Conservation (phyloP, 129 eudicot genomes). For the Glebionis coronaria region DNA sequence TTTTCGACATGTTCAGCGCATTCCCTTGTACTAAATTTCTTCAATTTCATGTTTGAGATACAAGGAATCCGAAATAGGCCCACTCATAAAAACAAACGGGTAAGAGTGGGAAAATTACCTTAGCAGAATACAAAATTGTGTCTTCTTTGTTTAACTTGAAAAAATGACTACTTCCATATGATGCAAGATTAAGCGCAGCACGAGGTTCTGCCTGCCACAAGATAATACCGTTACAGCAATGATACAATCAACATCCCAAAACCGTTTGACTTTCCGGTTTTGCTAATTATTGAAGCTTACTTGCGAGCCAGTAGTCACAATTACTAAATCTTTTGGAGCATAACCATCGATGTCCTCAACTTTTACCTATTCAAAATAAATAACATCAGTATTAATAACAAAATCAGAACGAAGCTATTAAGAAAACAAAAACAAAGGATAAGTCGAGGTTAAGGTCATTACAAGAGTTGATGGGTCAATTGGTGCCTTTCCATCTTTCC, state of each 20-base stretch:
- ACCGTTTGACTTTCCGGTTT: slow-evolving; percentile 4
- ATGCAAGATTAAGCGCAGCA: slow-evolving; percentile 97
- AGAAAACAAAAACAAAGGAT: not conserved
- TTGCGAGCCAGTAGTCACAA: slow-evolving; percentile 96
- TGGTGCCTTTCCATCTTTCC: slow-evolving; percentile 99
- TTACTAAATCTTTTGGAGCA: slow-evolving; percentile 91
- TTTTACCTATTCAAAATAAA: slow-evolving; percentile 55
- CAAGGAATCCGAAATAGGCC: not conserved
- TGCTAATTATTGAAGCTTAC: slow-evolving; percentile 45
- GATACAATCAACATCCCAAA: not conserved
- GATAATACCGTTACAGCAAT: slow-evolving; percentile 26
- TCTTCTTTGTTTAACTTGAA: slow-evolving; percentile 94
- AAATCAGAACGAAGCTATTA: not conserved
- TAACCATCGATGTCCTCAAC: slow-evolving; percentile 95
- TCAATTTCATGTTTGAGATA: not conserved
- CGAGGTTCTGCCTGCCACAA: slow-evolving; percentile 99
- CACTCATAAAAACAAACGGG: not conserved
- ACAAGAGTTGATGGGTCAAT: slow-evolving; percentile 98
- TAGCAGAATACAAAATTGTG: slow-evolving; percentile 88
- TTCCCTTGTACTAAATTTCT: not conserved
- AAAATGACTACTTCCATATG: slow-evolving; percentile 95
- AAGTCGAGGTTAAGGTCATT: slow-evolving; percentile 28
- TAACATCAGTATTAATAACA: not conserved
- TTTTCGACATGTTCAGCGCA: not conserved
- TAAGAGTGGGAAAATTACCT: slow-evolving; percentile 46